These are phyloP conservation scores for Cicer yamashitae DNA, from an alignment of 306 rosid genomes.

Conservation along the genomic window DNA sequence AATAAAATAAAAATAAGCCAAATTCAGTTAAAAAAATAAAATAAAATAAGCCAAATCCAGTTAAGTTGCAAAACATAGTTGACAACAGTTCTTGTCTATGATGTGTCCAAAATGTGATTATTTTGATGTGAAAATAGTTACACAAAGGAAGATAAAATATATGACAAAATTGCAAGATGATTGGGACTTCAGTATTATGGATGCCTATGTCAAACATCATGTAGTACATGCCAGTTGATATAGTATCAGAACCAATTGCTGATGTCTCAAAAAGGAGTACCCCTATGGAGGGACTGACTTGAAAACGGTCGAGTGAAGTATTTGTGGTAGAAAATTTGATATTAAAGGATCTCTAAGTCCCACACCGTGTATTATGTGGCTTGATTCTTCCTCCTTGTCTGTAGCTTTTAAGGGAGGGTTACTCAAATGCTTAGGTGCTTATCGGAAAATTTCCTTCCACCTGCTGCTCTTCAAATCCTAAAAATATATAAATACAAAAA, in stretches of 20 bases:
- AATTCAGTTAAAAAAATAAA: background rate
- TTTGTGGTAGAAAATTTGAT: background rate
- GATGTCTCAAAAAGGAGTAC: background rate
- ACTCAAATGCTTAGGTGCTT: background rate
- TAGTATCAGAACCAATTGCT: background rate
- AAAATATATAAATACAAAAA: slow-evolving; percentile 7
- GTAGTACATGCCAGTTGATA: background rate
- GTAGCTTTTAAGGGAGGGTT: background rate
- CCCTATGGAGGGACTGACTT: background rate
- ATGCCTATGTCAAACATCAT: background rate
- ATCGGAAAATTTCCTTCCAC: slow-evolving; percentile 17
- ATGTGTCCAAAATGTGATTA: background rate
- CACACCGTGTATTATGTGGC: background rate
- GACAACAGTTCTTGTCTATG: background rate
- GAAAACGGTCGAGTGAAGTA: background rate
- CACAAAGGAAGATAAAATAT: slow-evolving; percentile 25
- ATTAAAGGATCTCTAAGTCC: background rate
- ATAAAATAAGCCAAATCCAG: background rate
- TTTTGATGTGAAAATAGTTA: slow-evolving; percentile 29
- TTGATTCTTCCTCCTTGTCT: background rate
- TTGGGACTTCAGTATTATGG: background rate
- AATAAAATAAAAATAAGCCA: background rate
- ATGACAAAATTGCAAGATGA: slow-evolving; percentile 1
- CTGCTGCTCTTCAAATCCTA: slow-evolving; percentile 24
- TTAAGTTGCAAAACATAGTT: background rate